Percentiles rank a stretch among this genome's conserved stretches.
Evolutionary conservation across 352 stramenopile species (phyloP).

Genomic region (Thalassiosira exigua): DNA sequence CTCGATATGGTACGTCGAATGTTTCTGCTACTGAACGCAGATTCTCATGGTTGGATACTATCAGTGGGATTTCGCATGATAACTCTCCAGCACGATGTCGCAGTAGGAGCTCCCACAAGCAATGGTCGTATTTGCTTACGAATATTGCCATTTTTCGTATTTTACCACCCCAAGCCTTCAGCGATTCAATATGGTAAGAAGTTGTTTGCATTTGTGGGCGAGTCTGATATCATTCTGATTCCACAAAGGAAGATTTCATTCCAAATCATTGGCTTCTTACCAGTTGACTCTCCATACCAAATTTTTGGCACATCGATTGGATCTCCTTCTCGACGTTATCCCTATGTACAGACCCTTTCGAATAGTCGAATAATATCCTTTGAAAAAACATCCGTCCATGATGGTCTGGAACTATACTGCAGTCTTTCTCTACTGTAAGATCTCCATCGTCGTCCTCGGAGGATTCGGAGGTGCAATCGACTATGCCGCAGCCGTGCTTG

Average conservation of each 20-base stretch:
- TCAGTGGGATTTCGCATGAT: slow-evolving; percentile 72
- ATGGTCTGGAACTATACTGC: slow-evolving; percentile 8
- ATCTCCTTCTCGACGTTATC: slow-evolving; percentile 49
- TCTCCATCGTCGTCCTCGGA: slow-evolving; percentile 58
- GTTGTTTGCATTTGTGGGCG: no score
- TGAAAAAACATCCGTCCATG: slow-evolving; percentile 68
- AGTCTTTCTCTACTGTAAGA: not conserved
- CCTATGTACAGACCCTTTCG: slow-evolving; percentile 37
- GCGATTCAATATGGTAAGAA: slow-evolving; percentile 13
- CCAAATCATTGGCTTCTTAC: slow-evolving; percentile 43
- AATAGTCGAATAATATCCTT: slow-evolving; percentile 72
- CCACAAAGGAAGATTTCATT: no score
- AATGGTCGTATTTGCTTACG: slow-evolving; percentile 84
- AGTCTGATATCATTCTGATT: no score
- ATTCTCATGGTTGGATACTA: slow-evolving; percentile 84
- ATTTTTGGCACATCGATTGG: slow-evolving; percentile 45
- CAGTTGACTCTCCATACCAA: slow-evolving; percentile 60
- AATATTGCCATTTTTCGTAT: slow-evolving; percentile 69
- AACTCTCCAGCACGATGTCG: slow-evolving; percentile 81
- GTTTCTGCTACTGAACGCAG: slow-evolving; percentile 75
- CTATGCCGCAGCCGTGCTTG: slow-evolving; percentile 64
- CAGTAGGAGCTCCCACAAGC: slow-evolving; percentile 84
- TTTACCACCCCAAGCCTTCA: slow-evolving; percentile 69
- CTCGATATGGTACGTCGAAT: slow-evolving; percentile 81
- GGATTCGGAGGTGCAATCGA: slow-evolving; percentile 62